Evolutionary conservation across 805 yeast genomes (phyloP).

Genomic region (Ogataea parapolymorpha): DNA sequence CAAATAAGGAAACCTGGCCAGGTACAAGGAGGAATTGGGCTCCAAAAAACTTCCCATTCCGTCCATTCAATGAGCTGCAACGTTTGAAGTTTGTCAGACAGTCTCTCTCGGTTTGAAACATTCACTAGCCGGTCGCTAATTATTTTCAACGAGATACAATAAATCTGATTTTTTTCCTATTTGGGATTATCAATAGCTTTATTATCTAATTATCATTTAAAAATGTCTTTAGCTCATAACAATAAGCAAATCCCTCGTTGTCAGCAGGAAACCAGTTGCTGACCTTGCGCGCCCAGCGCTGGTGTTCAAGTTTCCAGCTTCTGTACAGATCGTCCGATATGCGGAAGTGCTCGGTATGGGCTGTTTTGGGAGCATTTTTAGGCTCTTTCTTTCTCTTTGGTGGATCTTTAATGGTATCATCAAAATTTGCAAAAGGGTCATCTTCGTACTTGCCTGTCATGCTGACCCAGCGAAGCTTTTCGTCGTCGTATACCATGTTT

Average conservation of each 20-base stretch:
- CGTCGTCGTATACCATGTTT: slow-evolving; percentile 59
- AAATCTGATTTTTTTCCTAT: slow-evolving; percentile 14
- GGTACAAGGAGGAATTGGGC: not conserved
- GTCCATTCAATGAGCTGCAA: not conserved
- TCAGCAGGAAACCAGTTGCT: slow-evolving; percentile 35
- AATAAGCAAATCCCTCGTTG: slow-evolving; percentile 25
- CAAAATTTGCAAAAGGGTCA: slow-evolving; percentile 49
- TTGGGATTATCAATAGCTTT: slow-evolving; percentile 13
- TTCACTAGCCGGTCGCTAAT: too few species aligned
- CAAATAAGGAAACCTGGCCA: not conserved
- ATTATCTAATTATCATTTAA: slow-evolving; percentile 23
- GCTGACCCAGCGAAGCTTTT: slow-evolving; percentile 57
- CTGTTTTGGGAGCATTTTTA: not conserved
- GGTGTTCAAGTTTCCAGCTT: slow-evolving; percentile 32
- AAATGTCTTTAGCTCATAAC: slow-evolving; percentile 32
- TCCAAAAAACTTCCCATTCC: not conserved
- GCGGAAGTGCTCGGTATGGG: slow-evolving; percentile 18
- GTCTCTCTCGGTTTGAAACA: too few species aligned
- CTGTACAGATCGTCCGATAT: slow-evolving; percentile 27
- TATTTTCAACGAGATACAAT: not conserved
- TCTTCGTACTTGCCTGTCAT: slow-evolving; percentile 39
- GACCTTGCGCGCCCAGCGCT: slow-evolving; percentile 35
- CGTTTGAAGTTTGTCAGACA: slow-evolving; percentile 1
- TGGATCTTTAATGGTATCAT: slow-evolving; percentile 25
- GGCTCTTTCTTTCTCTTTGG: slow-evolving; percentile 13